These are phyloP conservation scores for Neonectria sp. DNA, from an alignment of 2,329 filamentous ascomycete species.

Conservation along the genomic window DNA sequence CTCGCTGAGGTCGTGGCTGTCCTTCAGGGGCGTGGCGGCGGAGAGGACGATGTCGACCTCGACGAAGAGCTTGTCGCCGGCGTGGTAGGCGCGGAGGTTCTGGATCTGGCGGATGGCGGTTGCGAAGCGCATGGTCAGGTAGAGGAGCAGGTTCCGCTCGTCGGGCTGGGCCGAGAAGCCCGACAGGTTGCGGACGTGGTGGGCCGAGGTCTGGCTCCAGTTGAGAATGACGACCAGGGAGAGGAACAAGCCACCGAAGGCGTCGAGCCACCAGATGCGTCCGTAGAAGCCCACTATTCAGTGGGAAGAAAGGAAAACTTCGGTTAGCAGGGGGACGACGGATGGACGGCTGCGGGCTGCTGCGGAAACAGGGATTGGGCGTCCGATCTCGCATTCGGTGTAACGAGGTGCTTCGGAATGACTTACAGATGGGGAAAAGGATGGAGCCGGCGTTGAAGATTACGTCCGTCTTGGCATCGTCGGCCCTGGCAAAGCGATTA, in stretches of 20 bases:
- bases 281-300: constrained; percentile 77
- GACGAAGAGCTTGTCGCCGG: constrained; percentile 87
- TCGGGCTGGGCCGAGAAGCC: constrained; percentile 85
- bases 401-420: background rate
- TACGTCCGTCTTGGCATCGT: constrained; percentile 78
- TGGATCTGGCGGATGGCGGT: constrained; percentile 90
- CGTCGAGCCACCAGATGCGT: constrained; percentile 88
- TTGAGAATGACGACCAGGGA: constrained; percentile 85
- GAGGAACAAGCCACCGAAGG: constrained; percentile 83
- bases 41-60: constrained; percentile 88
- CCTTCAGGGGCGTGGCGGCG: constrained; percentile 80
- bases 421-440: constrained; percentile 81
- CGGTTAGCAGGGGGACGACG: constrained; percentile 28
- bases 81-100: constrained; percentile 87
- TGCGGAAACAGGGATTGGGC: constrained; percentile 10
- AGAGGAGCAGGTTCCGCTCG: constrained; percentile 87
- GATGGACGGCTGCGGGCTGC: constrained; percentile 2
- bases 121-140: constrained; percentile 94
- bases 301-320: constrained; percentile 21
- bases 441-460: constrained; percentile 94
- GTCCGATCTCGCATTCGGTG: constrained; percentile 20
- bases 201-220: constrained; percentile 80
- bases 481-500: constrained; percentile 54
- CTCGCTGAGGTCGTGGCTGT: constrained; percentile 85
- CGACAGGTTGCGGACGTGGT: constrained; percentile 86